Evolutionary conservation across 441 rosid genomes (phyloP), one percentile per base, ranked within the genome.

Genomic region (Pelargonium citronellum): DNA sequence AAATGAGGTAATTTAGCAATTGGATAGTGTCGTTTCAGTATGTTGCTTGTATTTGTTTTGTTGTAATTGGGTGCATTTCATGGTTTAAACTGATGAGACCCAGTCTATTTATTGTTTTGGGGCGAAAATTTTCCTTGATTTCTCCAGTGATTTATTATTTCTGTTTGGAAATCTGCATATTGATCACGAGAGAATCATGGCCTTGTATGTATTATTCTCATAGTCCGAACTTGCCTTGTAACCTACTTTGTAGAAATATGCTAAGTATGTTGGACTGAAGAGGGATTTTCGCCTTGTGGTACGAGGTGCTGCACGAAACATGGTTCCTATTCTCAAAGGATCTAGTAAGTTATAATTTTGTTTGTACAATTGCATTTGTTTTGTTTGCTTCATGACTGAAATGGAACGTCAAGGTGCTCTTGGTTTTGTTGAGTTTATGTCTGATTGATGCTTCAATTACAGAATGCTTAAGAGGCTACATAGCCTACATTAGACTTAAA

Each of bases 201-300:
- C 44, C 71, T 51, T 67, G 17, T 51, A 3, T 51, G 0, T 5
- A 62, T 4, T 67, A 22, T 65, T 27, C 13, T 51, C 22, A 16
- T 41, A 70, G 63, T 74, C 71, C 79, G 34, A 67, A 75, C 67
- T 49, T 73, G 39, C 63, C 69, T 68, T 77, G 75, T 70, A 47
- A 5, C 43, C 34, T 67, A 34, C 43, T 70, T 8, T 74, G 57
- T 80, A 95, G 97, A 92, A 88, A 84, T 92, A 89, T 81, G 97
- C 97, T 74, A 87, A 89, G 78, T 79, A 89, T 69, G 97, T 95
- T 79, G 99, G 97, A 20, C 66, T 90, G 77, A 95, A 90, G 84
- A 89, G 98, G 76, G 97, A 90, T 83, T 90, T 95, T 72, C 97
- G 97, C 68, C 91, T 95, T 58, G 99, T 95, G 22, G 99, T 95